Base-by-base conservation (phyloP, 768 basidiomycete species). In the Lactifluus hygrophoroides region DNA sequence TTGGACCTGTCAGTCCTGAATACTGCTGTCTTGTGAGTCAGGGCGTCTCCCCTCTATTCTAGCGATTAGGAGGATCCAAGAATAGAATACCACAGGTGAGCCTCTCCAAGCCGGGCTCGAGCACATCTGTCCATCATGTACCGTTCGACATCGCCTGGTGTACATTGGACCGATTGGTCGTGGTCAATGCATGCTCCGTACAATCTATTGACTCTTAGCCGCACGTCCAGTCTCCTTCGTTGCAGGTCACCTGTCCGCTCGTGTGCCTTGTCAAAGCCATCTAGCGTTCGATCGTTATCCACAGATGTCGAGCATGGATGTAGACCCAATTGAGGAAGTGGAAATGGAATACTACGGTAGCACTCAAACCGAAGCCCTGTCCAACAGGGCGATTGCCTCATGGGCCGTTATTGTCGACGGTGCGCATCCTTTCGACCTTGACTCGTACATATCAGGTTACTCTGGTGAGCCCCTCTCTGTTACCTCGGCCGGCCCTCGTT, bases 381-480 rank as follows among this genome's bases (percentile, higher is more conserved):
- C 57, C 8, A 63, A 54, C 54, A 58, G 45, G 17, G 11, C 45
- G 25, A 17, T 42, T 13, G 42, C 9, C 9, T 19, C 42, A 6
- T 43, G 38, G 47, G 48, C 35, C 16, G 43, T 65, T 17, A 34
- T 60, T 13, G 78, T 93, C 14, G 86, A 92, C 69, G 88, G 89
- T 43, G 77, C 78, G 0, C 90, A 93, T 67, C 90, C 92, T 4
- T 94, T 92, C 67, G 92, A 95, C 67, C 80, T 94, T 53, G 93
- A 94, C 57, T 71, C 81, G 42, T 88, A 90, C 69, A 83, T 86
- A 58, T 75, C 85, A 43, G 80, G 81, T 53, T 94, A 94, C 73
- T 77, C 83, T 62, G 89, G 91, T 88, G 44, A 43, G 74, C 53
- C n/a, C 14, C 48, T 66, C 48, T 66, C 25, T 58, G 17, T 42